Conservation (phyloP, 1,139 yeast species). For the Suhomyces kunorum region DNA sequence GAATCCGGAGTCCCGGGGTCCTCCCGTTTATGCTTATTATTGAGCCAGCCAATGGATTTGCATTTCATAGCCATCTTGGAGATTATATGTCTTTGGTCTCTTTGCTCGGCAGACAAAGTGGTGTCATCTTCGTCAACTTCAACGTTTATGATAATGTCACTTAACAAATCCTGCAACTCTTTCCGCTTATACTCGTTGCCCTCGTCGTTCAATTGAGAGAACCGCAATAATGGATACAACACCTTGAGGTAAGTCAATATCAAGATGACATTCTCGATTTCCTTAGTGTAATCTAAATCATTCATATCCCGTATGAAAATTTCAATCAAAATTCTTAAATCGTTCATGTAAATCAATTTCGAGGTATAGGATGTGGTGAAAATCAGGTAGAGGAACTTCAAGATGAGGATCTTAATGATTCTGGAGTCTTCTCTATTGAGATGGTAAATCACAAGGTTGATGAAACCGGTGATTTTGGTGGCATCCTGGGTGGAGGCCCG, state of each 20-base stretch:
- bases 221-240: constrained; percentile 65
- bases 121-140: constrained; percentile 12
- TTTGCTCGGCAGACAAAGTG: constrained; percentile 15
- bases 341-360: constrained; percentile 78
- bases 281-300: constrained; percentile 51
- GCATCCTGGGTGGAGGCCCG: constrained; percentile 19
- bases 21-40: constrained; percentile 8
- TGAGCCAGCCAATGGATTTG: constrained; percentile 59
- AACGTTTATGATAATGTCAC: constrained; percentile 42
- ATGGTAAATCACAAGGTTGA: constrained; percentile 48
- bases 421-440: constrained; percentile 78
- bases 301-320: constrained; percentile 78
- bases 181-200: constrained; percentile 56
- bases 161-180: constrained; percentile 54
- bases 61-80: constrained; percentile 65
- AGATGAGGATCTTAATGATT: constrained; percentile 72
- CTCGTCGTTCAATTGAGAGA: constrained; percentile 57
- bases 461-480: constrained; percentile 36
- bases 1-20: background rate
- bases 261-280: constrained; percentile 53
- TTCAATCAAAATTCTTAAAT: constrained; percentile 81
- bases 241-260: constrained; percentile 79
- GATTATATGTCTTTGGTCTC: constrained; percentile 31
- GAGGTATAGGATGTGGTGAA: constrained; percentile 67
- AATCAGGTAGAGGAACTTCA: constrained; percentile 73